These are phyloP conservation scores for Wickerhamia fluorescens DNA, from an alignment of 805 yeast genomes.

Conservation along the genomic window DNA sequence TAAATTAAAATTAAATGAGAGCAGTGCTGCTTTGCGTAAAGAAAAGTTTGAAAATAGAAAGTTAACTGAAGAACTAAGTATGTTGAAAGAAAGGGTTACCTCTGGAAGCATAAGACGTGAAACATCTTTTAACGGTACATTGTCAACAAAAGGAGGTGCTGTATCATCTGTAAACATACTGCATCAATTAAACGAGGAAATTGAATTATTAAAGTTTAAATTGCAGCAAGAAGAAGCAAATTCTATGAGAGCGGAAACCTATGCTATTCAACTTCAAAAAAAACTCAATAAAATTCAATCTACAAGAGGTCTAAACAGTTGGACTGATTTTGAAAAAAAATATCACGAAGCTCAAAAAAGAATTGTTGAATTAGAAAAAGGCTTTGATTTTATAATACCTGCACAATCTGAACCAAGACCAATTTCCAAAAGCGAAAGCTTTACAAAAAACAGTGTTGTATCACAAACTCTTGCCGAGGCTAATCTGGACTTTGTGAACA, in stretches of 20 bases:
- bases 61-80: conserved; percentile 48
- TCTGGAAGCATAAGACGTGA: conserved; percentile 44
- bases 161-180: conserved; percentile 1
- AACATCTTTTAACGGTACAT: conserved; percentile 8
- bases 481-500: conserved; percentile 40
- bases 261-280: conserved; percentile 38
- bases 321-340: conserved; percentile 29
- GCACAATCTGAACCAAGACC: conserved; percentile 6
- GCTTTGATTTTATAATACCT: conserved; percentile 18
- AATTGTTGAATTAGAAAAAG: conserved; percentile 24
- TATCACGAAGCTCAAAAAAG: conserved; percentile 29
- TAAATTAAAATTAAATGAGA: conserved; percentile 47
- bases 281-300: conserved; percentile 35
- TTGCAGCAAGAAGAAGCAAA: conserved; percentile 47
- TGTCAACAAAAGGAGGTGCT: conserved; percentile 6
- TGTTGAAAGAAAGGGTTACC: conserved; percentile 58
- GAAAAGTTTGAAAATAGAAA: conserved; percentile 40
- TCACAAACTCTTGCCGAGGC: conserved; percentile 18
- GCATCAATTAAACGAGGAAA: conserved; percentile 28
- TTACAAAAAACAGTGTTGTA: conserved; percentile 17
- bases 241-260: conserved; percentile 44
- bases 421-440: conserved; percentile 30
- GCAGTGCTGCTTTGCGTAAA: conserved; percentile 39
- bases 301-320: conserved; percentile 29
- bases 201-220: conserved; percentile 40